Evolutionary conservation across 331 rosid genomes (phyloP).

Genomic region (Malus hybrid): DNA sequence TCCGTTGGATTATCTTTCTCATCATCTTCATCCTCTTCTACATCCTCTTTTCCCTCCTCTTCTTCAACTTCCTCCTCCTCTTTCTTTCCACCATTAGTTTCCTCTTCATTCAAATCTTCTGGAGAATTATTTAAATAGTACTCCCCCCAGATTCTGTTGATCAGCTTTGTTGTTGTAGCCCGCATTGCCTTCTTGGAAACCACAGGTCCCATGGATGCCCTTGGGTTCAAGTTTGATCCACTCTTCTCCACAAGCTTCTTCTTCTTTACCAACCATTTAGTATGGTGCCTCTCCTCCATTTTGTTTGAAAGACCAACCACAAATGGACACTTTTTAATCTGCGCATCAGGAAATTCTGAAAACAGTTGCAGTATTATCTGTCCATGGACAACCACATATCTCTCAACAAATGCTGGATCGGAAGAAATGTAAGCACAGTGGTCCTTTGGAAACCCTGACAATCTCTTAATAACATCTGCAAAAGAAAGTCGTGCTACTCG

Average conservation of each 20-base stretch:
- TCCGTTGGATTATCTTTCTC: conserved; percentile 25
- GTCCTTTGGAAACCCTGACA: conserved; percentile 43
- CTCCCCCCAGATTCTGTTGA: conserved; percentile 88
- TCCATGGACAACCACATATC: conserved; percentile 84
- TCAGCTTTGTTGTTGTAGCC: conserved; percentile 80
- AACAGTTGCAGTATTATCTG: conserved; percentile 84
- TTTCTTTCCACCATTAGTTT: conserved; percentile 27
- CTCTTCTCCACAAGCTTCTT: conserved; percentile 41
- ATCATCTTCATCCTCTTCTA: conserved; percentile 24
- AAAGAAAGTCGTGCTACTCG: conserved; percentile 81
- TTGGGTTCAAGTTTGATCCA: conserved; percentile 70
- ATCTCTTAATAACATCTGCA: conserved; percentile 56
- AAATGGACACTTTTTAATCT: conserved; percentile 64
- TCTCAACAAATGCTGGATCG: conserved; percentile 57
- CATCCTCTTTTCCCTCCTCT: conserved; percentile 63
- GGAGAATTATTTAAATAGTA: conserved; percentile 72
- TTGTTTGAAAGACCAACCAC: conserved; percentile 57
- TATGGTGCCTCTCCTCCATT: conserved; percentile 91
- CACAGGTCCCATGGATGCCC: conserved; percentile 62
- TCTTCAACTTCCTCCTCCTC: conserved; percentile 76
- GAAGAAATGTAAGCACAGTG: conserved; percentile 60
- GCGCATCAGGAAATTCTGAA: conserved; percentile 73
- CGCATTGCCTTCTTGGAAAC: conserved; percentile 75
- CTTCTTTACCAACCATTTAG: conserved; percentile 80
- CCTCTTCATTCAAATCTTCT: conserved; percentile 51